Evolutionary conservation across 2,329 filamentous ascomycete genomes (phyloP), one percentile per base, ranked within the genome.

Genomic region (Ceratocystis variospora): DNA sequence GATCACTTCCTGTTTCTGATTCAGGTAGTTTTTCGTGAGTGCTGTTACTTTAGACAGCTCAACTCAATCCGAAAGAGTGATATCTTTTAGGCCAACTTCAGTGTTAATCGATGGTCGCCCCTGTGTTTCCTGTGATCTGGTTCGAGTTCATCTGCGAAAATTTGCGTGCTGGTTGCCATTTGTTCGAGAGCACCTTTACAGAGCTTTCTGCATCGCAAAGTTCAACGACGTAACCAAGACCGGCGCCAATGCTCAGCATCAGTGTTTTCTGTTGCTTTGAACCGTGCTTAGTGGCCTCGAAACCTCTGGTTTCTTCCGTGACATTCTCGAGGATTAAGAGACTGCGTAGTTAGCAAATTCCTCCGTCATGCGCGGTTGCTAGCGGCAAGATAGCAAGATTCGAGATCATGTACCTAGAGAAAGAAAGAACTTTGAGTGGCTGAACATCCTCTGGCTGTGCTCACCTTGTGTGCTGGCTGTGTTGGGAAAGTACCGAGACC

Each of bases 31-130:
- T 12, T 55, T 41, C 1, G 70, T 71, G 33, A 71, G 71, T 37
- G 70, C 67, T 3, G 69, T 68, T 19, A 72, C 71, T n/a, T n/a
- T 62, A 46, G 68, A 70, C 5, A 65, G 41, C 61, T 71, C 71
- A 31, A 71, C 62, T 71, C 71, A 73, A 33, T 73, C 71, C 0
- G 71, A 69, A 6, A 73, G 59, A 0, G 67, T 70, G 22, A 72
- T 63, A 59, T 72, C 69, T 44, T 71, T 45, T 6, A 74, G 63
- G 6, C 73, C 73, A n/a, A 66, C 67, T 15, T 72, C 70, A 1
- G 73, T 72, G 44, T 72, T 72, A 63, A 72, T 10, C 72, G 67
- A 46, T 69, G 69, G 67, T 73, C 22, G 2, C 22, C 22, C 22
- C 22, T n/a, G 22, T 25, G 22, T 2, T 25, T 25, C 22, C 22